Conservation (phyloP, 345 rosid genomes). For the Zanthoxylum bungeanum region DNA sequence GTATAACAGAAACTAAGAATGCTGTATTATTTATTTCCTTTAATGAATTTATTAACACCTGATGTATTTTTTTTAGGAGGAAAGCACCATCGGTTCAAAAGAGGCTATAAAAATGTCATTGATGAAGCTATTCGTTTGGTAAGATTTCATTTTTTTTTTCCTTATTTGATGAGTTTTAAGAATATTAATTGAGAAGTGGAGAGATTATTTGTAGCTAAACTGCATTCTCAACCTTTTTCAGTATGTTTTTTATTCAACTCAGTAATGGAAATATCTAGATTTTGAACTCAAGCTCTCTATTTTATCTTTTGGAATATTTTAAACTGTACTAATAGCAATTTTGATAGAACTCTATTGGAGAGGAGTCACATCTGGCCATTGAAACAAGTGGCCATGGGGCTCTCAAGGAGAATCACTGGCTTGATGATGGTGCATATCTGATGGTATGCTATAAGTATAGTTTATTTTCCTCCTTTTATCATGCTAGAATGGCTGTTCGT, state of each 20-base stretch:
- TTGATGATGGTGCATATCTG: constrained; percentile 99
- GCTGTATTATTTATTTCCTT: not conserved
- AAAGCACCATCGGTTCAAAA: constrained; percentile 91
- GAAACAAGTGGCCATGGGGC: constrained; percentile 99
- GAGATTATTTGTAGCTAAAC: not conserved
- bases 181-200: not conserved
- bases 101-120: constrained; percentile 96
- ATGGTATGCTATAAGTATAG: constrained; percentile 53
- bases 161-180: not conserved
- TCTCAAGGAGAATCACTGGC: constrained; percentile 95
- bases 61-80: constrained; percentile 54
- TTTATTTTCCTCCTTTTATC: not conserved
- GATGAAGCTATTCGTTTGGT: constrained; percentile 97
- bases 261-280: not conserved
- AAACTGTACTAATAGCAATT: constrained; percentile 16
- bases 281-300: not conserved
- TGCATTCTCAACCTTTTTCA: not conserved
- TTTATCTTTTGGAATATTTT: not conserved
- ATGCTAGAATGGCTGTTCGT: not conserved
- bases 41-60: constrained; percentile 10
- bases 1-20: constrained; percentile 38
- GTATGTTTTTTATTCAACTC: not conserved
- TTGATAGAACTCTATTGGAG: constrained; percentile 74
- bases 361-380: constrained; percentile 92
- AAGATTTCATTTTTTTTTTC: constrained; percentile 17